Evolutionary conservation across 1,284 basidiomycete genomes (phyloP), one percentile per base, ranked within the genome.

Genomic region (Ceratobasidium papillatum): DNA sequence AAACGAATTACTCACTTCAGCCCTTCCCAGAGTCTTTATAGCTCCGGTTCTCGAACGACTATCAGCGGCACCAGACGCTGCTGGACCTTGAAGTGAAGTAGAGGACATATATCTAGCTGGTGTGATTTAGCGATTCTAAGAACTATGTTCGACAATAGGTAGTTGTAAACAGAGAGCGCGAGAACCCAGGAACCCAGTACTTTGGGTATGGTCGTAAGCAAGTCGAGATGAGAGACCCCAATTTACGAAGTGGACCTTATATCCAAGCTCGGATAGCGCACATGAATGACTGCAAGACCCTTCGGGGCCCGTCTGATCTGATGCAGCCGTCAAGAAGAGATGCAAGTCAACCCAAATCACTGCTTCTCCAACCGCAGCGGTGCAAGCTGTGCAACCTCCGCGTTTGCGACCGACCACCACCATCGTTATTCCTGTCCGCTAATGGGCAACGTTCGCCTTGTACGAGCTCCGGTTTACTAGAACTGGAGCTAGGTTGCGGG

Each of bases 1-100:
- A 17, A 36, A 19, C 25, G 32, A n/a, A 34, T 14, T 36, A 52
- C 65, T 45, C 14, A 56, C 65, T 51, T 69, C 65, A 14, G 52
- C 34, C 38, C 52, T 69, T 32, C 52, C 52, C 4, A 69, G 34
- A 2, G 36, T 58, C 17, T 47, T 36, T 12, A 4, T 19, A 22
- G 25, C 34, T 17, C 17, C 19, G 5, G 17, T 11, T 32, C 8
- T 30, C 25, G 7, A 11, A 27, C 19, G 51, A 5, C 27, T 17
- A 22, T 8, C 7, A 30, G 17, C 17, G 22, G 51, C 25, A 25
- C 3, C n/a, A 19, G n/a, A 11, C 51, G 27, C 12, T 2, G 32
- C 2, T 3, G 45, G 45, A 47, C 4, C 8, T 47, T 47, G 45
- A 47, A 17, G 19, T 19, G 19, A 12, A 3, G 9, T 3, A 9